Evolutionary conservation across 345 rosid species (phyloP), one percentile per base, ranked within the genome.

Genomic region (Gossypium sturtianum): DNA sequence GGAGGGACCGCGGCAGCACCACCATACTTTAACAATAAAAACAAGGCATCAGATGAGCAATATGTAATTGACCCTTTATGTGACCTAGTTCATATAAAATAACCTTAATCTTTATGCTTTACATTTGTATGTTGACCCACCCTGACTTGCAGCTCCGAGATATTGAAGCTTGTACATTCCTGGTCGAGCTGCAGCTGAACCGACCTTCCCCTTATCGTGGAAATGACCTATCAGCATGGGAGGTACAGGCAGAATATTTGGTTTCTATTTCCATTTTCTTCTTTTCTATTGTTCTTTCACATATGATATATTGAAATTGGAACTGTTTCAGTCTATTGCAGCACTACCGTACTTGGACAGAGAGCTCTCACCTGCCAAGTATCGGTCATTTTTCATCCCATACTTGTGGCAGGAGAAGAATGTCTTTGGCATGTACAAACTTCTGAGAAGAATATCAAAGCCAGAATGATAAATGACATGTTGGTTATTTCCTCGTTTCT

Each of bases 1-100:
- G 97, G 99, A 7, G 99, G 99, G 77, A 95, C 97, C 77, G 83
- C 98, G 71, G 91, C 97, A 8, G 90, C 97, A 73, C 97, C 97
- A 17, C 81, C 85, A n/a, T 88, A 88, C 79, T 93, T 93, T 80
- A 95, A 95, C 88, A 81, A 89, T 75, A 91, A 89, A 85, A 95
- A 95, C 89, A 86, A 81, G 87, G 97, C 97, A 73, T 87, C 97
- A 2, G 82, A 85, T 72, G 83, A 86, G 78, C 99, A 95, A 93
- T 95, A 78, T 54, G 98, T 93, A 93, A 82, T 58, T 71, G 43
- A 57, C 41, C 74, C 57, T 25, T 56, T 19, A 66, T 67, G 60
- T 38, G 15, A 45, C 38, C 12, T 27, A 65, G 20, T 25, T 66
- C 22, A 3, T 62, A 20, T 38, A 65, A 44, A 12, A 47, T 29